phyloP scores from a whole-genome alignment of 768 basidiomycete genomes.

The Mycena leptocephala region DNA sequence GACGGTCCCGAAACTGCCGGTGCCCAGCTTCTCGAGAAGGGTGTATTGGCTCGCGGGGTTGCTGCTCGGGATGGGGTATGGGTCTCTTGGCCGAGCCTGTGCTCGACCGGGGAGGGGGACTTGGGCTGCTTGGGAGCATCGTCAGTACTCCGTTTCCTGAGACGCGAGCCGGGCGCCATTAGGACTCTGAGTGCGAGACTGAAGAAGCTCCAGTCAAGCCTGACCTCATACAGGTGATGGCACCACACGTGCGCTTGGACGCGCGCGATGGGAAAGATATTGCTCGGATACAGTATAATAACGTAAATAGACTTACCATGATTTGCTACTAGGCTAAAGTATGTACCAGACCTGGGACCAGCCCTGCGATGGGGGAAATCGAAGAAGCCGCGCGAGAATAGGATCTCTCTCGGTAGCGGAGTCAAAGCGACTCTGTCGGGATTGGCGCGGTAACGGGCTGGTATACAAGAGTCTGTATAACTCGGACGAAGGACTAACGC shows the following conservation, averaged over 20 bases:
- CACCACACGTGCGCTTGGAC: slow-evolving; percentile 22
- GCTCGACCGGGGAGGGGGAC: slow-evolving; percentile 67
- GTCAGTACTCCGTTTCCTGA: slow-evolving; percentile 61
- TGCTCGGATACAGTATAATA: not conserved
- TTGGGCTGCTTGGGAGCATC: slow-evolving; percentile 62
- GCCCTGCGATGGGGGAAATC: not conserved
- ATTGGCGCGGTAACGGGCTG: not conserved
- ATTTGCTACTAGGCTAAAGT: not conserved
- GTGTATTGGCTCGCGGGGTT: slow-evolving; percentile 95
- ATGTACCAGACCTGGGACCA: not conserved
- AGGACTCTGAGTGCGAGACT: slow-evolving; percentile 41
- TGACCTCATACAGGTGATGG: slow-evolving; percentile 43
- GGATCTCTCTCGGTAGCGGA: slow-evolving; percentile 17
- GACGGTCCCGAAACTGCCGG: slow-evolving; percentile 96
- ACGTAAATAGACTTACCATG: slow-evolving; percentile 19
- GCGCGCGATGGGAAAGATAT: not conserved
- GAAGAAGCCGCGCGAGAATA: slow-evolving; percentile 6
- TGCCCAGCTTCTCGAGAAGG: slow-evolving; percentile 95
- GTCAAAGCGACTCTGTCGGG: not conserved
- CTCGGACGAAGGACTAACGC: not conserved
- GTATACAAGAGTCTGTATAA: not conserved
- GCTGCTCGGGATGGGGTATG: slow-evolving; percentile 79
- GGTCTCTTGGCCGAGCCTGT: slow-evolving; percentile 64
- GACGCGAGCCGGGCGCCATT: slow-evolving; percentile 67
- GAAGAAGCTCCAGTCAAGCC: slow-evolving; percentile 39